These are phyloP conservation scores for Pseudofabraea citricarpa DNA, from an alignment of 2,329 filamentous ascomycete species.

Conservation along the genomic window DNA sequence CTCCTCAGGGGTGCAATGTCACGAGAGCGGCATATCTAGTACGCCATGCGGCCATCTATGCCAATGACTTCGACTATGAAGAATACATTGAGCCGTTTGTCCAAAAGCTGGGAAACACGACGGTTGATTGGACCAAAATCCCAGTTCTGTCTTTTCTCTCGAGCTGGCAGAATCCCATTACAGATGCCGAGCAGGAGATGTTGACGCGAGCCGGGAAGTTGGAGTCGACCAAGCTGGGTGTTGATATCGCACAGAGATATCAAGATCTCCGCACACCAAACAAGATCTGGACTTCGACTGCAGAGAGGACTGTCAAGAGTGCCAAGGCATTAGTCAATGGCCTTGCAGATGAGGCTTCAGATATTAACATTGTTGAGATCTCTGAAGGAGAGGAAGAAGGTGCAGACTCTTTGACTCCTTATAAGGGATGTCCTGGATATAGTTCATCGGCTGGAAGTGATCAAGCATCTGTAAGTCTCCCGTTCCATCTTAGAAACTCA, in stretches of 20 bases:
- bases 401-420: slow-evolving; percentile 49
- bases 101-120: slow-evolving; percentile 43
- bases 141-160: slow-evolving; percentile 21
- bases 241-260: slow-evolving; percentile 23
- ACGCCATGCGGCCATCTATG: slow-evolving; percentile 45
- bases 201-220: slow-evolving; percentile 20
- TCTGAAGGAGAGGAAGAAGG: slow-evolving; percentile 41
- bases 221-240: slow-evolving; percentile 21
- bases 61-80: slow-evolving; percentile 48
- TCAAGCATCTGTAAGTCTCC: slow-evolving; percentile 31
- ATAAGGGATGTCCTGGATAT: slow-evolving; percentile 47
- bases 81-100: slow-evolving; percentile 45
- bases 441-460: slow-evolving; percentile 42
- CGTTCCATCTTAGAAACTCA: no score
- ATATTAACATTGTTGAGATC: slow-evolving; percentile 38
- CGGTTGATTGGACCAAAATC: slow-evolving; percentile 38
- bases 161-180: slow-evolving; percentile 22
- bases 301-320: slow-evolving; percentile 44
- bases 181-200: slow-evolving; percentile 21
- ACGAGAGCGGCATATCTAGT: slow-evolving; percentile 43
- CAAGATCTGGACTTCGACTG: slow-evolving; percentile 46
- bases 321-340: slow-evolving; percentile 43
- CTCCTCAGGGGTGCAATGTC: slow-evolving; percentile 46
- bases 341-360: slow-evolving; percentile 35
- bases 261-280: slow-evolving; percentile 36